Evolutionary conservation across 2,329 filamentous ascomycete genomes (phyloP), one percentile per base, ranked within the genome.

Genomic region (Fusarium longipes): DNA sequence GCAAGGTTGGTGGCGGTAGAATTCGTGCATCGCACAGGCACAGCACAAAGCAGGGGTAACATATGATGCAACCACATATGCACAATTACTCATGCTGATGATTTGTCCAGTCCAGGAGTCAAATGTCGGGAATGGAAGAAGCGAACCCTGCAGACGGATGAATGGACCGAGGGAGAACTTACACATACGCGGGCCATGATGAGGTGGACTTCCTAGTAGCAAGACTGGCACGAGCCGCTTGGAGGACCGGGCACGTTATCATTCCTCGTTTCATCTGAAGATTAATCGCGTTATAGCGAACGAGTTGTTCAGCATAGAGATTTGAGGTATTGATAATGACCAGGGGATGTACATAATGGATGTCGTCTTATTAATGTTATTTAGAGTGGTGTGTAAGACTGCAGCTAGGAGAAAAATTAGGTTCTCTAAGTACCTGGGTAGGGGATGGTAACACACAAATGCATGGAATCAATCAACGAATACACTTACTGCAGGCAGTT

Each of bases 111-210:
- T 25, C 33, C 42, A 50, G 45, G 36, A 54, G 45, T 22, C 42
- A 39, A 54, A 44, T 18, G 36, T 51, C 47, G 49, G 52, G 64
- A 68, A 68, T 68, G 53, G 15, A 54, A 49, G 40, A 63, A 22
- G 52, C 25, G 36, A 50, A 60, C 64, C 63, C 57, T 67, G 64
- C 64, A 67, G 49, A 47, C 40, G 29, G 32, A 63, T 39, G 38
- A 33, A 22, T 29, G 42, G n/a, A 32, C 29, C 17, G 44, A 51
- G 29, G 35, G 55, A 58, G 12, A 39, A 32, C 33, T 59, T 51
- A 44, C 33, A 38, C 36, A 35, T 42, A 38, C 36, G 40, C 39
- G 63, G 63, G 36, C 56, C 33, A 47, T 57, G 30, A 49, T 47
- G 49, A 10, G 47, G 57, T 43, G 54, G 56, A 30, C 20, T 40